phyloP scores from a whole-genome alignment of 2,329 filamentous ascomycete genomes.

The Exophiala sp. region DNA sequence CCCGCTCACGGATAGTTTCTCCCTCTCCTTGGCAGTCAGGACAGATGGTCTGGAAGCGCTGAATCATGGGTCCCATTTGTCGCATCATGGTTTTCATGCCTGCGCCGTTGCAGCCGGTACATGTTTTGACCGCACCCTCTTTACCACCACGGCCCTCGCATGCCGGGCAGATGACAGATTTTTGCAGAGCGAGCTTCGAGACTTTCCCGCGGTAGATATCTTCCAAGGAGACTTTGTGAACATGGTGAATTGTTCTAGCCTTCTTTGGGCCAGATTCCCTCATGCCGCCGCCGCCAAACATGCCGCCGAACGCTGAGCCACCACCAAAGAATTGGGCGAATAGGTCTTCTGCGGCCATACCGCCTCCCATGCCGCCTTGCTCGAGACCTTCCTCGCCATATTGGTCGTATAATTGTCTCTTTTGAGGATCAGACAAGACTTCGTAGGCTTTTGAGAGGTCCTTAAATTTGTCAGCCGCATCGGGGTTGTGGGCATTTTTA shows the following conservation, averaged over 20 bases:
- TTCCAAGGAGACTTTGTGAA: slow-evolving; percentile 96
- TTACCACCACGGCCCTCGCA: slow-evolving; percentile 94
- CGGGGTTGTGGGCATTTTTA: slow-evolving; percentile 93
- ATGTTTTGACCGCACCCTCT: slow-evolving; percentile 94
- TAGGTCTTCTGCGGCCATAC: slow-evolving; percentile 93
- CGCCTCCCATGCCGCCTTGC: slow-evolving; percentile 73
- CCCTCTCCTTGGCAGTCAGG: slow-evolving; percentile 97
- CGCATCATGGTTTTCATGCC: slow-evolving; percentile 99
- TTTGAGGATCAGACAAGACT: slow-evolving; percentile 85
- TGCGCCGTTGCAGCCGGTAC: slow-evolving; percentile 81
- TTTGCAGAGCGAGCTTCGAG: slow-evolving; percentile 94
- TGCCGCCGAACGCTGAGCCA: slow-evolving; percentile 64
- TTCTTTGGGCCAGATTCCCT: slow-evolving; percentile 79
- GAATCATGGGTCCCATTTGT: slow-evolving; percentile 99
- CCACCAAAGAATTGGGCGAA: slow-evolving; percentile 96
- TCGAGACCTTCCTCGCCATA: slow-evolving; percentile 97
- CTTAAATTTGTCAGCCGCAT: slow-evolving; percentile 97
- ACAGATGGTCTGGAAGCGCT: slow-evolving; percentile 99
- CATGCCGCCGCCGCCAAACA: slow-evolving; percentile 78
- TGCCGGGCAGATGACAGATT: slow-evolving; percentile 93
- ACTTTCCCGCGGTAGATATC: slow-evolving; percentile 98
- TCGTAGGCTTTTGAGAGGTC: slow-evolving; percentile 95
- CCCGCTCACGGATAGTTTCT: slow-evolving; percentile 93
- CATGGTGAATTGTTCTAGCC: slow-evolving; percentile 94
- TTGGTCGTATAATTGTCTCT: slow-evolving; percentile 90